Evolutionary conservation across 2,329 filamentous ascomycete species (phyloP).

Genomic region (Talaromyces pinophilus): DNA sequence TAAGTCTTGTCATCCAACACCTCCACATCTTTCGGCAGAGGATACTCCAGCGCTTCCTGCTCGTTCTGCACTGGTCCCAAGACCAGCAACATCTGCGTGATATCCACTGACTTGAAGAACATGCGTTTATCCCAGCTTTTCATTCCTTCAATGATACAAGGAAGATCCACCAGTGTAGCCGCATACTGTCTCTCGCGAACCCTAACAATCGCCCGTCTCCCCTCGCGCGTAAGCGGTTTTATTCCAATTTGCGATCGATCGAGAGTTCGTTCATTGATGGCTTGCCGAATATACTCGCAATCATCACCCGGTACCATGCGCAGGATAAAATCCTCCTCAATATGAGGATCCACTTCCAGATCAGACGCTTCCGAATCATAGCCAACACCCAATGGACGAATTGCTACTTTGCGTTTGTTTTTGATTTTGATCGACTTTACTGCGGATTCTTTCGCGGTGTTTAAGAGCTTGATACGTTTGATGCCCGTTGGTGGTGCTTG

Average conservation of each 20-base stretch:
- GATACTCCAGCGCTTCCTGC: conserved; percentile 63
- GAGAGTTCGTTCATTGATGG: conserved; percentile 75
- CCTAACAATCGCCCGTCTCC: conserved; percentile 70
- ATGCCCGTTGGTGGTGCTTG: conserved; percentile 28
- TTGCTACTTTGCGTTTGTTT: conserved; percentile 66
- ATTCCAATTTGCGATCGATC: conserved; percentile 78
- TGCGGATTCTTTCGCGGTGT: conserved; percentile 40
- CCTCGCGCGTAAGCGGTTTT: conserved; percentile 70
- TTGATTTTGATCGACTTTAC: conserved; percentile 59
- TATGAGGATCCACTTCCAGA: conserved; percentile 78
- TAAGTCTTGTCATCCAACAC: conserved; percentile 56
- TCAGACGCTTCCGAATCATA: conserved; percentile 97
- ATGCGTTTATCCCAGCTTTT: conserved; percentile 89
- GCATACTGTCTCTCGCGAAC: conserved; percentile 73
- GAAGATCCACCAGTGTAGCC: conserved; percentile 77
- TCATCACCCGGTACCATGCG: conserved; percentile 86
- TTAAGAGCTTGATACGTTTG: conserved; percentile 44
- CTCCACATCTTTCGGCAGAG: conserved; percentile 72
- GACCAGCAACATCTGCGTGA: conserved; percentile 85
- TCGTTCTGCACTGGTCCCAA: conserved; percentile 68
- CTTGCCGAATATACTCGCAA: conserved; percentile 76
- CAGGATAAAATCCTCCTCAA: conserved; percentile 86
- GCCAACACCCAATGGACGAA: conserved; percentile 76
- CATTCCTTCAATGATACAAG: conserved; percentile 85
- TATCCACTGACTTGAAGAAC: conserved; percentile 85